phyloP scores from a whole-genome alignment of 345 rosid genomes.

The Balakata baccata region DNA sequence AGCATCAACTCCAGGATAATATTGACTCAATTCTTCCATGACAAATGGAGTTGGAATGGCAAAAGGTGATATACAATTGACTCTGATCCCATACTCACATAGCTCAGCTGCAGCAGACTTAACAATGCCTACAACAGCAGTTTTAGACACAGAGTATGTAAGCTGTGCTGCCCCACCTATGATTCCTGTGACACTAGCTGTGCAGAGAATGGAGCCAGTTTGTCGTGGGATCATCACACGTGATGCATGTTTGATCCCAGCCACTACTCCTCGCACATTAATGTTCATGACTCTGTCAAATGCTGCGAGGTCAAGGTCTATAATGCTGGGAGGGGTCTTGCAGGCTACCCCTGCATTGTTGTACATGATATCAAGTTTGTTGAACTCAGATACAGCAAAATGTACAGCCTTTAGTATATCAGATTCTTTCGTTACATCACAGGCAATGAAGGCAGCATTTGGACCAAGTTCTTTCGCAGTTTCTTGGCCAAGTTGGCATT shows the following conservation, averaged over 20 bases:
- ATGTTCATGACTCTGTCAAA: slow-evolving; percentile 63
- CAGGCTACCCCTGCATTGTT: slow-evolving; percentile 82
- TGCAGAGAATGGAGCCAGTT: slow-evolving; percentile 66
- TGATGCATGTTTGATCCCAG: slow-evolving; percentile 71
- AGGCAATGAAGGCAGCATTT: slow-evolving; percentile 45
- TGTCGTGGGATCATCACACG: slow-evolving; percentile 71
- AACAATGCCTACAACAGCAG: slow-evolving; percentile 53
- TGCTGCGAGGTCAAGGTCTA: slow-evolving; percentile 58
- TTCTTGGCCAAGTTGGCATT: slow-evolving; percentile 48
- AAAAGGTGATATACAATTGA: slow-evolving; percentile 79
- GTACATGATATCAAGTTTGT: slow-evolving; percentile 70
- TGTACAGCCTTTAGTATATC: slow-evolving; percentile 65
- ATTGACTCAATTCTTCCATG: slow-evolving; percentile 50
- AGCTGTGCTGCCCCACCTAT: slow-evolving; percentile 73
- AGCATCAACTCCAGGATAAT: slow-evolving; percentile 40
- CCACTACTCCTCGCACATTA: slow-evolving; percentile 70
- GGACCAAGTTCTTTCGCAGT: slow-evolving; percentile 61
- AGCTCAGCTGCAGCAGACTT: slow-evolving; percentile 70
- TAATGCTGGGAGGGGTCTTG: slow-evolving; percentile 51
- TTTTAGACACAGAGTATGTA: slow-evolving; percentile 60
- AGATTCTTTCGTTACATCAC: slow-evolving; percentile 74
- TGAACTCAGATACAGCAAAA: slow-evolving; percentile 46
- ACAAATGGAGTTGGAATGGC: slow-evolving; percentile 65
- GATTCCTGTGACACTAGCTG: slow-evolving; percentile 65
- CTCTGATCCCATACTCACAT: slow-evolving; percentile 55